Conservation (phyloP, 1,139 yeast species). For the Arxiozyma heterogenica region DNA sequence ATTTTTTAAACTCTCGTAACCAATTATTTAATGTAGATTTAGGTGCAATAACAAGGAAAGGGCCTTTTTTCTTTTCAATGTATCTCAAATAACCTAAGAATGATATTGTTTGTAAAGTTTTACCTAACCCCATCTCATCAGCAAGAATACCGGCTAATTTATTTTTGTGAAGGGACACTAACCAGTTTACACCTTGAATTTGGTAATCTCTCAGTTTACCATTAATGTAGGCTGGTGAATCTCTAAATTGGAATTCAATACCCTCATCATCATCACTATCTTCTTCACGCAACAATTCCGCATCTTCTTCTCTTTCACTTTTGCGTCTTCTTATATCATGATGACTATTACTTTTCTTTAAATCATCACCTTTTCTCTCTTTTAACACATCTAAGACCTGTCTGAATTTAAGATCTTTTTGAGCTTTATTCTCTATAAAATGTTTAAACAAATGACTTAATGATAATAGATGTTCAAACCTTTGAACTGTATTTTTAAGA, state of each 20-base stretch:
- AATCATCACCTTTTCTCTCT: constrained; percentile 23
- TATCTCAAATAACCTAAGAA: constrained; percentile 81
- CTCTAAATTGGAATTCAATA: constrained; percentile 13
- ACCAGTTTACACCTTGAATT: constrained; percentile 87
- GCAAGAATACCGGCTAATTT: constrained; percentile 83
- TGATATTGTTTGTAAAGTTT: constrained; percentile 85
- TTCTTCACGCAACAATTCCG: constrained; percentile 61
- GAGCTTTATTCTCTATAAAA: constrained; percentile 74
- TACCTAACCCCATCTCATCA: constrained; percentile 96
- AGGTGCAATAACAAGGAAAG: constrained; percentile 86
- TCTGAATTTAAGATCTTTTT: constrained; percentile 62
- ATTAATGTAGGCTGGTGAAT: constrained; percentile 63
- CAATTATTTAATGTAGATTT: constrained; percentile 92
- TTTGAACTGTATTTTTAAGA: constrained; percentile 58
- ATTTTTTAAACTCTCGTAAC: constrained; percentile 83
- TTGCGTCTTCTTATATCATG: constrained; percentile 41
- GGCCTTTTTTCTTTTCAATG: constrained; percentile 69
- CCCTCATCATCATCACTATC: constrained; percentile 26
- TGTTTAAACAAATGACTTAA: constrained; percentile 79
- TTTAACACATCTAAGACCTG: constrained; percentile 49
- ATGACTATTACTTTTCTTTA: constrained; percentile 16
- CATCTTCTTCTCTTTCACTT: constrained; percentile 87
- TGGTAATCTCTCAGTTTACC: constrained; percentile 74
- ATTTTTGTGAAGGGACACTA: constrained; percentile 70
- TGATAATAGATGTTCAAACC: constrained; percentile 76